Evolutionary conservation across 2,329 filamentous ascomycete species (phyloP), one percentile per base, ranked within the genome.

Genomic region (Aquanectria penicillioides): DNA sequence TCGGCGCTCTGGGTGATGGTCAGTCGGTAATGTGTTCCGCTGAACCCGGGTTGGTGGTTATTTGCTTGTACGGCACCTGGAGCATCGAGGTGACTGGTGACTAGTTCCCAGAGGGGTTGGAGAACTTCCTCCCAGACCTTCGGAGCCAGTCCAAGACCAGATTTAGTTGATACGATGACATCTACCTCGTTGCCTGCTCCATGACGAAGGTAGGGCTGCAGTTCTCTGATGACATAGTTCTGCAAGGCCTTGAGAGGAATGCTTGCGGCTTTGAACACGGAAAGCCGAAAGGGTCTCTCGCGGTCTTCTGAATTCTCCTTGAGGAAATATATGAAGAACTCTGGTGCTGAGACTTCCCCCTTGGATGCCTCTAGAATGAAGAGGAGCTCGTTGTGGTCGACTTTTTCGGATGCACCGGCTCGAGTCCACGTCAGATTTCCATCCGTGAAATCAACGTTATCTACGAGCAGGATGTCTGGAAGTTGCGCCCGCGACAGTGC

Each of bases 81-180:
- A 13, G 29, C 3, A 22, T 44, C 47, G 18, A 44, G 13, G n/a
- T 38, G 36, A 1, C 10, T 23, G 23, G 53, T 80, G 3, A 86
- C 65, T 2, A 77, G 66, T 13, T 67, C 67, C 40, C 91, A 78
- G 2, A 91, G 71, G 2, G 86, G 88, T 50, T 76, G 74, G 13
- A 93, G 68, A 0, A 87, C 80, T 4, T 74, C 59, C 2, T 83
- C 71, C 74, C 84, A 91, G 64, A 90, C 87, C 2, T 69, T 62
- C 25, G 77, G 71, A 0, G 89, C 87, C 12, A 80, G 78, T 1
- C 86, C 83, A 1, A 83, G 83, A 12, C 91, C 91, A 0, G 91
- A 91, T 17, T 79, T 78, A 0, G 83, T 87, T 1, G 90, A 93
- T 15, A 93, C 81, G 18, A 94, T 73, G 15, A 93, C 79, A 66